Base-by-base conservation (phyloP, 352 stramenopile genomes). In the Phytophthora vignae region DNA sequence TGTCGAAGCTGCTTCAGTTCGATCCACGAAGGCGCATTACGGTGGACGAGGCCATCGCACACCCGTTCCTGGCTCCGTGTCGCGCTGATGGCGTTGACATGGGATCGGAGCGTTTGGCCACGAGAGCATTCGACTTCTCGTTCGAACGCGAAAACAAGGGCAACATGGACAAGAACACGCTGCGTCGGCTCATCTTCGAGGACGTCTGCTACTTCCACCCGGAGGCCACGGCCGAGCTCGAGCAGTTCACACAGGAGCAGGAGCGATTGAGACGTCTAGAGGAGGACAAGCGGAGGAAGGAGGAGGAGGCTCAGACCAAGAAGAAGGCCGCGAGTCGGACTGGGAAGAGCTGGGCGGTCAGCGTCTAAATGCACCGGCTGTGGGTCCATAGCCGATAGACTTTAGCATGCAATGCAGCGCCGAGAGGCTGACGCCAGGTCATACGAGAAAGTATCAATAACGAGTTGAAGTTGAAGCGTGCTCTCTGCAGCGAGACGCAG, bases 1-100 rank as follows among this genome's bases (percentile, higher is more conserved):
- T 99, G 68, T 55, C 83, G 25, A 79, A 82, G 33, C 79, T 99
- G 77, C 76, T 99, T 14, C 72, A 81, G 56, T 98, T 99, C 65
- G 92, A 98, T 67, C 96, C 96, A 5, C 76, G 79, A 21, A 90
- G 88, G 65, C 81, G 89, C 19, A 81, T 93, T 33, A 81, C 79
- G 8, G 81, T 94, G 44, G 84, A 93, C 64, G 86, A 91, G 33
- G 88, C 87, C 42, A 83, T 96, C 36, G 77, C 80, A 15, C 90
- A 97, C 60, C 83, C 88, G 46, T 96, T 98, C 69, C 69, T 98
- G 29, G 77, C 75, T 1, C 70, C 73, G 50, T 98, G 78, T 68
- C 93, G 74, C 59, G 78, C 76, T 1, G 63, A 85, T 12, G 81
- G 85, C 27, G 73, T 73, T 27, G 83, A 92, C 40, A 69, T 76